Base-by-base conservation (phyloP, 2,329 filamentous ascomycete genomes). In the Fusarium nodosum region DNA sequence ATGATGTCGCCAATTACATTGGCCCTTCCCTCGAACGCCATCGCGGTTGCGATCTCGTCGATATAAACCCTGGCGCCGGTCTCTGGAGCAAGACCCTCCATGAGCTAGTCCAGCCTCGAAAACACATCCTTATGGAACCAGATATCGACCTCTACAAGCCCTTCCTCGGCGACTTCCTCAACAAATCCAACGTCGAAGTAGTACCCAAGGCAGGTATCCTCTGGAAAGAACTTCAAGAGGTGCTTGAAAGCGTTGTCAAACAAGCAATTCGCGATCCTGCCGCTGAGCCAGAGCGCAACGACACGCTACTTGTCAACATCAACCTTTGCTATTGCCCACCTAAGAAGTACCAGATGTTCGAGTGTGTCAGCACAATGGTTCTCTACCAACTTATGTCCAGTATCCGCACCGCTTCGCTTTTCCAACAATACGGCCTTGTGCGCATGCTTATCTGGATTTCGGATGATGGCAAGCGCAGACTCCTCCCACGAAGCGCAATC, bases 71-170 rank as follows among this genome's bases (percentile, higher is more conserved):
- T 0, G 94, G 94, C 16, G 82, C 82, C 2, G 93, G 94, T 11
- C 56, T 97, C 4, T 96, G 91, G 88, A 97, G 94, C 34, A 83
- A 83, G 30, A 92, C 91, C 73, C 82, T 98, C 1, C 89, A 97
- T 76, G 84, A 93, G 0, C 81, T 86, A 46, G 83, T 99, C 10
- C 82, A 93, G 73, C 95, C 95, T 7, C 89, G 93, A 60, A 90
- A 88, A 7, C 96, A 99, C 81, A 82, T 97, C 45, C 83, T 99
- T 42, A 85, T 97, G 79, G 94, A 98, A 75, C 89, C 90, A 4
- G 87, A 92, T 34, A 77, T 80, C 4, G 79, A 83, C 0, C 73
- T 85, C 5, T 95, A 92, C 77, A 67, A 80, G 1, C 82, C 87
- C 0, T 88, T 90, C 64, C 86, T 97, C 26, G 73, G 85, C 20